Conservation (phyloP, 345 rosid genomes). For the Pistacia vera region DNA sequence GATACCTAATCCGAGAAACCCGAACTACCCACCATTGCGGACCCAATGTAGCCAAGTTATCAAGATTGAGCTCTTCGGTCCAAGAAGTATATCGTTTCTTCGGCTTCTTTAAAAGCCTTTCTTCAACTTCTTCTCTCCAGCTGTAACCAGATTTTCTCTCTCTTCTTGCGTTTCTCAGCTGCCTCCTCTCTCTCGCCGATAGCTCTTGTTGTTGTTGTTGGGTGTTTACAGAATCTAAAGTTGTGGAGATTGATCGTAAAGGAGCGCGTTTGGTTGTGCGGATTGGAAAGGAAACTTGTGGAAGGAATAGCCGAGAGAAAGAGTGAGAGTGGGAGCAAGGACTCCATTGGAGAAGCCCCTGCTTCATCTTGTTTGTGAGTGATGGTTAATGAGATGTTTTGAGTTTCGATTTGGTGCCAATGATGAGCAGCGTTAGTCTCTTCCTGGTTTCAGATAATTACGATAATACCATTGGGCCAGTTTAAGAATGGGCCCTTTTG, state of each 20-base stretch:
- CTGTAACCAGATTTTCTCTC: slow-evolving; percentile 62
- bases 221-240: slow-evolving; percentile 38
- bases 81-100: slow-evolving; percentile 56
- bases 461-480: too few relatives aligned
- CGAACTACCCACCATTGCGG: slow-evolving; percentile 86
- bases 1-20: slow-evolving; percentile 56
- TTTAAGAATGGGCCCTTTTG: not conserved
- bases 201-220: slow-evolving; percentile 31
- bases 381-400: not conserved
- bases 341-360: slow-evolving; percentile 72
- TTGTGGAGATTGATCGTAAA: slow-evolving; percentile 32
- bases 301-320: slow-evolving; percentile 29
- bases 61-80: slow-evolving; percentile 73
- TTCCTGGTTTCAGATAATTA: not conserved
- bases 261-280: slow-evolving; percentile 20
- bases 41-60: slow-evolving; percentile 63
- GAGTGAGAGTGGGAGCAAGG: slow-evolving; percentile 34
- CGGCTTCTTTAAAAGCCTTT: slow-evolving; percentile 67
- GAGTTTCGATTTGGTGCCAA: not conserved
- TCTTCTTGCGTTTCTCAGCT: slow-evolving; percentile 73
- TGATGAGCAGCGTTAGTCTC: not conserved
- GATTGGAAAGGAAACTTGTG: slow-evolving; percentile 18
- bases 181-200: slow-evolving; percentile 84
- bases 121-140: slow-evolving; percentile 91
- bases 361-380: slow-evolving; percentile 42